Base-by-base conservation (phyloP, 495 filamentous ascomycete species). In the Podospora bellae-mahoneyi region DNA sequence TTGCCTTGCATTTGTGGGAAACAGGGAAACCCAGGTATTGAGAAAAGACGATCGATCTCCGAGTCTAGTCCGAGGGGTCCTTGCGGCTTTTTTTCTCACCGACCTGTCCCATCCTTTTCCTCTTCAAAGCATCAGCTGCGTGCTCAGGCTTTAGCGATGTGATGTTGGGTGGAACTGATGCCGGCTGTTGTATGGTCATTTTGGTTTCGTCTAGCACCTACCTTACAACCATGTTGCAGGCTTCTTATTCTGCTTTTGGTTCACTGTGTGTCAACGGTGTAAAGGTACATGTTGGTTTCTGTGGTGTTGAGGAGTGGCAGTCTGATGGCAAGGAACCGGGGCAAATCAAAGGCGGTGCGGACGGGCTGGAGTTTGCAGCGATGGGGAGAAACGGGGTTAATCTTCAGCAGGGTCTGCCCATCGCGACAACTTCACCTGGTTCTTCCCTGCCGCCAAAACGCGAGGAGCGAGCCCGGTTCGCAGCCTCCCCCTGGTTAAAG, bases 61-160 rank as follows among this genome's bases (percentile, higher is more conserved):
- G 61, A 63, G 61, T 15, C 28, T 44, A 32, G 18, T 39, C 61
- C 61, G 61, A 63, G 61, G 13, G 18, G 30, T 23, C 39, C 13
- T 9, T 63, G 61, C 61, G 61, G 61, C 61, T 63, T 63, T 63
- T 63, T 63, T 23, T 16, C 30, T 61, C 26, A 48, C 39, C 39
- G 13, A 48, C 39, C 9, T 48, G 13, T 48, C 13, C 5, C 39
- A 32, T 32, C 4, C 13, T 13, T 16, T 13, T 48, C 2, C 7
- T 48, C 23, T 13, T 48, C 39, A 10, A 48, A 10, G 9, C 39
- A 48, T 48, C 39, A 3, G 15, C 9, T 16, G 39, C 39, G 18
- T 48, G n/a, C n/a, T 20, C 19, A 23, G 56, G 19, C 26, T 9
- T 59, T 18, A 20, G 26, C 56, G 13, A 59, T 18, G n/a, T 59